Percentiles rank a stretch among this genome's conserved stretches.
phyloP scores from a whole-genome alignment of 1,284 basidiomycete species.

The Ceratorhiza oryzae-sativae region DNA sequence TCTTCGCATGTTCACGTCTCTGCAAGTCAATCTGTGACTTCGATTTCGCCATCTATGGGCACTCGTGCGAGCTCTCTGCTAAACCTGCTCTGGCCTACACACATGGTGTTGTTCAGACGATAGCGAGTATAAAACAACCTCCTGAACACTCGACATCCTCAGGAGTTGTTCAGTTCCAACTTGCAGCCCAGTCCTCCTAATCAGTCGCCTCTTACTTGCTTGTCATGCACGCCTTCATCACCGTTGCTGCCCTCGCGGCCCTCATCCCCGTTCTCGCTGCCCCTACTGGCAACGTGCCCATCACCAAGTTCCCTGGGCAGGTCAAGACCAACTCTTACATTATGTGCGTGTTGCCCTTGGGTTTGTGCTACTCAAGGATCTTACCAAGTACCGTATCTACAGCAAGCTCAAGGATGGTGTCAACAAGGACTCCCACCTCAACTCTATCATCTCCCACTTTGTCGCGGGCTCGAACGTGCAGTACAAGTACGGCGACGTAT shows the following conservation, averaged over 20 bases:
- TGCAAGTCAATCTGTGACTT: background rate
- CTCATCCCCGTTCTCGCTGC: conserved; percentile 37
- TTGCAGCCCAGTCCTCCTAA: conserved; percentile 1
- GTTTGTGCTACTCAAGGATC: background rate
- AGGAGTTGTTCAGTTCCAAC: background rate
- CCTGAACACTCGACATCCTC: background rate
- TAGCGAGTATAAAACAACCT: background rate
- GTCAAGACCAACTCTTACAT: conserved; percentile 40
- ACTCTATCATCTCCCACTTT: conserved; percentile 12
- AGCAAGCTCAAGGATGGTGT: conserved; percentile 37
- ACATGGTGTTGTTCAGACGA: background rate
- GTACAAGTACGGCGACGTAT: conserved; percentile 40
- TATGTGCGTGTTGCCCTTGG: background rate
- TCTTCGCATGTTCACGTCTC: conserved; percentile 3
- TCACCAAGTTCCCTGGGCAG: conserved; percentile 25
- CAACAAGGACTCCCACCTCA: conserved; percentile 22
- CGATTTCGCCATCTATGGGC: background rate
- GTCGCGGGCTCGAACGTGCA: conserved; percentile 25
- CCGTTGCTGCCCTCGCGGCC: conserved; percentile 25
- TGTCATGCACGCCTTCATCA: conserved; percentile 22
- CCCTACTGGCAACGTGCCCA: conserved; percentile 27
- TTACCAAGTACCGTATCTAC: background rate
- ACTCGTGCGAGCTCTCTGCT: background rate
- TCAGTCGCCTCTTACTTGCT: background rate
- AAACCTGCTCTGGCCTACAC: background rate